Conservation (phyloP, 352 stramenopile genomes). For the Pythium volutum region DNA sequence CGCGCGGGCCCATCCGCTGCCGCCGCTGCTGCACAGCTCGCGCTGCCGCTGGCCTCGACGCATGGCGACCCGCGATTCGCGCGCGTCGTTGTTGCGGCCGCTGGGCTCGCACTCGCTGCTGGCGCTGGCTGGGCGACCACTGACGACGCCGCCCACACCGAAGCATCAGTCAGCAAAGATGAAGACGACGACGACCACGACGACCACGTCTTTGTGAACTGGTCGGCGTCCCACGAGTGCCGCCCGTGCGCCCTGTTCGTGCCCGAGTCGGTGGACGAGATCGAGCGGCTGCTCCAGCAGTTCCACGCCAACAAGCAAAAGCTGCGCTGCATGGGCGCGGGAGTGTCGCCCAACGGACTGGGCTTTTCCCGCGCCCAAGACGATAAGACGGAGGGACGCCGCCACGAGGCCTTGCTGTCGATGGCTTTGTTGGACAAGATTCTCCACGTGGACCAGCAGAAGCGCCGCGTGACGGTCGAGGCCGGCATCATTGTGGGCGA, state of each 20-base stretch:
- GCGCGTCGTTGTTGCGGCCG: neutral
- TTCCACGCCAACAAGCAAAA: constrained; percentile 72
- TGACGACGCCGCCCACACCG: neutral
- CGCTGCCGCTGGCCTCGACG: neutral
- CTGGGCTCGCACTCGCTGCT: constrained; percentile 9
- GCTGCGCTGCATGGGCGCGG: constrained; percentile 93
- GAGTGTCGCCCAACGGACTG: constrained; percentile 96
- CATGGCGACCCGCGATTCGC: neutral
- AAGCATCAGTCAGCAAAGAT: neutral
- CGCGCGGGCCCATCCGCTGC: neutral
- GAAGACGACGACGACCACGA: constrained; percentile 31
- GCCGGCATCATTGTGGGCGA: constrained; percentile 71
- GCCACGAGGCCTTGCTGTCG: constrained; percentile 86
- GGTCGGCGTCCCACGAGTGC: constrained; percentile 78
- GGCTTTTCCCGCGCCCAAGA: constrained; percentile 68
- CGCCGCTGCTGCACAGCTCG: neutral
- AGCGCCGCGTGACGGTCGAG: constrained; percentile 92
- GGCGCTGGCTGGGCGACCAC: neutral
- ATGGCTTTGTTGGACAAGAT: constrained; percentile 79
- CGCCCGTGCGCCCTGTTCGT: constrained; percentile 62
- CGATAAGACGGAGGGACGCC: no score
- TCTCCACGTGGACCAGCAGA: constrained; percentile 38
- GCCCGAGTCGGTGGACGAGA: constrained; percentile 66
- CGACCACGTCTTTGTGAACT: constrained; percentile 76
- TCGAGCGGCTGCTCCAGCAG: constrained; percentile 53